Evolutionary conservation across 1,139 yeast species (phyloP).

Genomic region (Blastobotrys malaysiensis): DNA sequence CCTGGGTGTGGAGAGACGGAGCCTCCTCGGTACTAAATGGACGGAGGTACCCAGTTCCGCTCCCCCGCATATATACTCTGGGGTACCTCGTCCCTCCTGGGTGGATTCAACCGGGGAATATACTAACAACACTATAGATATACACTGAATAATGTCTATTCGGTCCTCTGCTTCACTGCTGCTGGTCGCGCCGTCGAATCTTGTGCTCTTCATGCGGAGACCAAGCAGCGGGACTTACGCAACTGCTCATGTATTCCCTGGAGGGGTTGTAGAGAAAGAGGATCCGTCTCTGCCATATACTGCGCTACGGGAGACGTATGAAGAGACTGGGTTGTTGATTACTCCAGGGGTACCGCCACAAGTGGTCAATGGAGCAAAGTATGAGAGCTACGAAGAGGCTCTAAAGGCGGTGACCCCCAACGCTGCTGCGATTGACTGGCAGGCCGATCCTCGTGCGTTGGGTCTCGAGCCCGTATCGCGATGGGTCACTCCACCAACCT

Average conservation of each 20-base stretch:
- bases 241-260: conserved; percentile 32
- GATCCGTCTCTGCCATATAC: conserved; percentile 28
- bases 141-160: conserved; percentile 7
- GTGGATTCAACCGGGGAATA: background rate
- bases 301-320: conserved; percentile 33
- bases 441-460: conserved; percentile 1
- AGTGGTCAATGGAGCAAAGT: conserved; percentile 15
- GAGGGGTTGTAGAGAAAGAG: conserved; percentile 28
- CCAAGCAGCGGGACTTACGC: conserved; percentile 31
- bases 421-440: conserved; percentile 16
- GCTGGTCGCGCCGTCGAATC: conserved; percentile 26
- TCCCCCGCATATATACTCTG: background rate
- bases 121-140: background rate
- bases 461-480: conserved; percentile 17
- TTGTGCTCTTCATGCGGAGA: conserved; percentile 28
- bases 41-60: background rate
- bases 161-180: conserved; percentile 29
- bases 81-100: no score
- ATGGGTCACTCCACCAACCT: conserved; percentile 31
- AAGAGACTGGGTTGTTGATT: conserved; percentile 32
- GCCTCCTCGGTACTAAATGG: background rate
- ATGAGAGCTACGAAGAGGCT: conserved; percentile 16
- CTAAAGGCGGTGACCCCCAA: conserved; percentile 8
- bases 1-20: background rate
- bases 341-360: conserved; percentile 17